Evolutionary conservation across 306 rosid species (phyloP).

Genomic region (Malus orientalis): DNA sequence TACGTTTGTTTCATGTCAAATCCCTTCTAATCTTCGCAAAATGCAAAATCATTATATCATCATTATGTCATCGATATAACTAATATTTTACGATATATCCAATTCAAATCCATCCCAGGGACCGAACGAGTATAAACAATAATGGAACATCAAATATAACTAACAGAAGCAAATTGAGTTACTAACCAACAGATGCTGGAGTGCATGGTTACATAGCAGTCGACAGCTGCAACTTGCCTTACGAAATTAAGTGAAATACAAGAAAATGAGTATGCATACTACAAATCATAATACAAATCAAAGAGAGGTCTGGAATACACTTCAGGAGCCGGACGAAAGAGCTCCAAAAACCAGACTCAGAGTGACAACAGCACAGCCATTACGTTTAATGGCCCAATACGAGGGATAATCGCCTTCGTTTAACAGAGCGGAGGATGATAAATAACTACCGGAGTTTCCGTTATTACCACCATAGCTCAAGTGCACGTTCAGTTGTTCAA

Average conservation of each 20-base stretch:
- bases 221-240: neutral
- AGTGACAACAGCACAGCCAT: neutral
- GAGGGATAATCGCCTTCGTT: neutral
- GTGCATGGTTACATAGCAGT: neutral
- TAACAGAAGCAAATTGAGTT: neutral
- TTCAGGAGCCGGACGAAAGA: neutral
- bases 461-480: neutral
- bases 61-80: too few relatives aligned
- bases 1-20: too few relatives aligned
- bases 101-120: too few relatives aligned
- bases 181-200: neutral
- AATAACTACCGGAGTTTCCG: neutral
- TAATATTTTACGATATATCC: too few relatives aligned
- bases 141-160: neutral
- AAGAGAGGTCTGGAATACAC: neutral
- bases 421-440: neutral
- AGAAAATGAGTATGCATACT: neutral
- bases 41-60: neutral
- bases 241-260: neutral
- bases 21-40: too few relatives aligned
- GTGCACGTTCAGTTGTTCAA: conserved; percentile 21
- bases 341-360: neutral
- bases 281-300: neutral
- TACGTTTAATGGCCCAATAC: neutral
- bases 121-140: neutral